These are phyloP conservation scores for Taphrina betulina DNA, from an alignment of 1,139 yeast species.

Conservation along the genomic window DNA sequence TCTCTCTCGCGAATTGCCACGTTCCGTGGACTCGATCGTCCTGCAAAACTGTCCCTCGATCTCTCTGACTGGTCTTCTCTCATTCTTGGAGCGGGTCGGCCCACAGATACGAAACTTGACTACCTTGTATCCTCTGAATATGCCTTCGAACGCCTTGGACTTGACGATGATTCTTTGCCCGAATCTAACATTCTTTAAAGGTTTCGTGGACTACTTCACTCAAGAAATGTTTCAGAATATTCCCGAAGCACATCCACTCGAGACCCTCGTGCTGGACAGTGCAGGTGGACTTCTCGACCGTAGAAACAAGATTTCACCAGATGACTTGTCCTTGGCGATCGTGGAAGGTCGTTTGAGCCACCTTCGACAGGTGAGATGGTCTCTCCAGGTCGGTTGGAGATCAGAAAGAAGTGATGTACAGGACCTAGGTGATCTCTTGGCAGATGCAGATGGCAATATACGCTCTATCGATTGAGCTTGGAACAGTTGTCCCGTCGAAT, in stretches of 20 bases:
- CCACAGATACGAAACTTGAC: conserved; percentile 59
- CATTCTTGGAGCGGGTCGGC: conserved; percentile 64
- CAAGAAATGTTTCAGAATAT: conserved; percentile 45
- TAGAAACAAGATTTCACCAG: conserved; percentile 59
- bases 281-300: conserved; percentile 74
- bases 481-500: too few relatives aligned
- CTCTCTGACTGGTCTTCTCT: conserved; percentile 56
- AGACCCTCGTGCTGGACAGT: conserved; percentile 68
- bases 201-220: conserved; percentile 81
- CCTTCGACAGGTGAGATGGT: conserved; percentile 62
- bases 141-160: conserved; percentile 69
- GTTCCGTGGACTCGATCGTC: conserved; percentile 66
- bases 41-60: conserved; percentile 86
- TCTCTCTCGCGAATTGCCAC: conserved; percentile 67
- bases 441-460: conserved; percentile 1
- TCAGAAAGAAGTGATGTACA: conserved; percentile 67
- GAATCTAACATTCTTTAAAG: conserved; percentile 57
- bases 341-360: conserved; percentile 72
- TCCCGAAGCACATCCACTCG: conserved; percentile 56
- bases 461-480: too few relatives aligned
- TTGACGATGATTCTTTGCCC: conserved; percentile 74
- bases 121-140: conserved; percentile 87
- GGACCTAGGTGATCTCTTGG: conserved; percentile 53
- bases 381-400: conserved; percentile 86
- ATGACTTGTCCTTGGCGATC: conserved; percentile 81